Conservation (phyloP, 139 green algal species). For the Chlorella sp. region DNA sequence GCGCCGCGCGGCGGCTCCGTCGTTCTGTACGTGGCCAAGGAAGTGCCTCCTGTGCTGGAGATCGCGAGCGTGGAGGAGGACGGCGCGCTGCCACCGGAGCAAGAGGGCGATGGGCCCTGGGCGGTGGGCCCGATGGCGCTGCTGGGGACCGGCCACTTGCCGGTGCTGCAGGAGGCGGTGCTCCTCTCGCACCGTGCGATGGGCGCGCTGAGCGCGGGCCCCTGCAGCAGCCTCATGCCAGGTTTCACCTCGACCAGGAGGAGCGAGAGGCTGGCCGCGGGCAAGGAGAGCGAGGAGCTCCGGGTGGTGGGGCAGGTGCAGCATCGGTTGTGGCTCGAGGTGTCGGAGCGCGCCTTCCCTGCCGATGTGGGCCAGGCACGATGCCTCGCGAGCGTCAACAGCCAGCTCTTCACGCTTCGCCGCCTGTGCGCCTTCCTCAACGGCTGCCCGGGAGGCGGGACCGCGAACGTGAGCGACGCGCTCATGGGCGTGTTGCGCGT, state of each 20-base stretch:
- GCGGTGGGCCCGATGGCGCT: neutral
- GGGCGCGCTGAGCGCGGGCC: neutral
- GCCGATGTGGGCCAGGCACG: neutral
- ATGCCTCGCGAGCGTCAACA: slow-evolving; percentile 5
- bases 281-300: neutral
- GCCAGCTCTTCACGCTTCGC: slow-evolving; percentile 7
- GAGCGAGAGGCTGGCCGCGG: neutral
- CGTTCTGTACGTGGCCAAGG: neutral
- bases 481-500: neutral
- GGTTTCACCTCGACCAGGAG: neutral
- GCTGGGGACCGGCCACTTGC: neutral
- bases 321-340: slow-evolving; percentile 3
- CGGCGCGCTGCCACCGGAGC: neutral
- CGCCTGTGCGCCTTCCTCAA: slow-evolving; percentile 1
- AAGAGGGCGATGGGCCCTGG: neutral
- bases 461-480: neutral
- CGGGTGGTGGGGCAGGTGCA: neutral
- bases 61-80: neutral
- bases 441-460: neutral
- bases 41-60: neutral
- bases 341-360: slow-evolving; percentile 3
- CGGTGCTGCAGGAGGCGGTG: neutral
- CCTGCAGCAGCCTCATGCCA: neutral
- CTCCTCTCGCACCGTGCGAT: neutral
- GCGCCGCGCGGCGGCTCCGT: neutral